Evolutionary conservation across 441 rosid species (phyloP).

Genomic region (Arabidopsis hybrid): DNA sequence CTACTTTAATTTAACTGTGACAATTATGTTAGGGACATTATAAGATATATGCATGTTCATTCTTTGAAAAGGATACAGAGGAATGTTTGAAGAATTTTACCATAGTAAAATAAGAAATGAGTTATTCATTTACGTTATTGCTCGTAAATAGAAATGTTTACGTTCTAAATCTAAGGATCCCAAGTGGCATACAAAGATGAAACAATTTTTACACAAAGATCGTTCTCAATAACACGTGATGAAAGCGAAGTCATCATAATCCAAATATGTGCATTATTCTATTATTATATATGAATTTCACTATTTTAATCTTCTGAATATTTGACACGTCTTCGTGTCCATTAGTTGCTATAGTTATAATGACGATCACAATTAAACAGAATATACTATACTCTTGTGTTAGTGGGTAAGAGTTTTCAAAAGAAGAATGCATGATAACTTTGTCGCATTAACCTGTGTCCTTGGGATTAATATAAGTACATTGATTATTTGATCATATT

Average conservation of each 20-base stretch:
- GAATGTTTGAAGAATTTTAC: too few species aligned
- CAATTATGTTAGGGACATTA: too few species aligned
- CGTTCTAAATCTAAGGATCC: too few species aligned
- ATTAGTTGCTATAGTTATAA: not conserved
- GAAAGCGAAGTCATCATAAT: constrained; percentile 46
- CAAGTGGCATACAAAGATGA: not conserved
- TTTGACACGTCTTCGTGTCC: constrained; percentile 39
- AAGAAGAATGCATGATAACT: not conserved
- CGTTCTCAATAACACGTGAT: constrained; percentile 42
- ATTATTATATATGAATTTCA: constrained; percentile 7
- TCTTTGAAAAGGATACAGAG: too few species aligned
- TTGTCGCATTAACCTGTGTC: constrained; percentile 22
- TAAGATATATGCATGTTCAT: too few species aligned
- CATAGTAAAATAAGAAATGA: too few species aligned
- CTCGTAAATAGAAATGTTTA: too few species aligned
- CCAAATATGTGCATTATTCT: constrained; percentile 35
- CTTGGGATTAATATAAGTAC: constrained; percentile 10
- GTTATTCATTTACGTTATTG: too few species aligned
- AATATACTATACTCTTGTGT: constrained; percentile 18
- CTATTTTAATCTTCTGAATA: constrained; percentile 20
- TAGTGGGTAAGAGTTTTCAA: constrained; percentile 22
- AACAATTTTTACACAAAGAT: not conserved
- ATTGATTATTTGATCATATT: not conserved
- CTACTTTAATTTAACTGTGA: too few species aligned
- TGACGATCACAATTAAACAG: not conserved